Evolutionary conservation across 352 stramenopile genomes (phyloP).

Genomic region (Thalassiosira hispida): DNA sequence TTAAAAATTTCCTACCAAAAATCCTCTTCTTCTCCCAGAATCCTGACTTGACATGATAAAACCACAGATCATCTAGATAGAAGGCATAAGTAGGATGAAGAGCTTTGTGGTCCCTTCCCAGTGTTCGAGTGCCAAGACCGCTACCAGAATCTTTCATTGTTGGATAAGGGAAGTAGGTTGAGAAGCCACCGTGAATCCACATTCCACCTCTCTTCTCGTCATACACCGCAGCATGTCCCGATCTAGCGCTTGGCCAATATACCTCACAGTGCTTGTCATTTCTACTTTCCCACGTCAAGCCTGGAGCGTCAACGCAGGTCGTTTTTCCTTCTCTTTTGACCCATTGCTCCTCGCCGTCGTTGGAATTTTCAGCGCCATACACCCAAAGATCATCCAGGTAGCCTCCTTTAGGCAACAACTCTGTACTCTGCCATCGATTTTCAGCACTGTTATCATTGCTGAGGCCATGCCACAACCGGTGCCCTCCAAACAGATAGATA

Average conservation of each 20-base stretch:
- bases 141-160: conserved; percentile 88
- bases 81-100: conserved; percentile 93
- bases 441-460: conserved; percentile 88
- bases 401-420: conserved; percentile 88
- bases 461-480: conserved; percentile 95
- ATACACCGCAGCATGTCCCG: conserved; percentile 88
- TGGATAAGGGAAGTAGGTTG: conserved; percentile 94
- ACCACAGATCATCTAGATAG: conserved; percentile 94
- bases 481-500: conserved; percentile 89
- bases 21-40: conserved; percentile 85
- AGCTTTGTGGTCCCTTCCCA: conserved; percentile 77
- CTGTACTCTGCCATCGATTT: conserved; percentile 86
- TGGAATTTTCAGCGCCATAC: conserved; percentile 32
- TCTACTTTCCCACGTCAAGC: conserved; percentile 79
- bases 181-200: conserved; percentile 93
- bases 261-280: conserved; percentile 87
- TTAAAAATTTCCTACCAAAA: conserved; percentile 46
- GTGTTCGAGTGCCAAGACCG: conserved; percentile 61
- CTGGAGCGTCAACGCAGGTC: conserved; percentile 83
- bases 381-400: conserved; percentile 95
- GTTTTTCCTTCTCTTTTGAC: conserved; percentile 78
- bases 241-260: conserved; percentile 89
- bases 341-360: conserved; percentile 42
- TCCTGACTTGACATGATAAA: conserved; percentile 89
- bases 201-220: conserved; percentile 81